Evolutionary conservation across 2,329 filamentous ascomycete genomes (phyloP), one percentile per base, ranked within the genome.

Genomic region (Lachnellula subtilissima): DNA sequence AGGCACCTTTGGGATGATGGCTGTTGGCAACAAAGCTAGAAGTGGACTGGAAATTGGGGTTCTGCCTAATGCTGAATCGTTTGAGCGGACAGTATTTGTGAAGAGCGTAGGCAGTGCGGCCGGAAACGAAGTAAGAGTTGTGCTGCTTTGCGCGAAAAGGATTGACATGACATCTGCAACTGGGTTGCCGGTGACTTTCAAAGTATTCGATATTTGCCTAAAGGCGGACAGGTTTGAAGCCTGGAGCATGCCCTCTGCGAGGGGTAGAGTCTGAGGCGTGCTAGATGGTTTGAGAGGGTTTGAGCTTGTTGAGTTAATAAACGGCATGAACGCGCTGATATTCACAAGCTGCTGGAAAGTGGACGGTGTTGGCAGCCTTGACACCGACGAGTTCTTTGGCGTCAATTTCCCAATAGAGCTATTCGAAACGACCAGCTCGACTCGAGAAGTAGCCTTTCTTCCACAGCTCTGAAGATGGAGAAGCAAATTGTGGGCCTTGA

Each of bases 401-500:
- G 15, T 55, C n/a, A 39, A 25, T 3, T 17, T 22, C 11, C 14
- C 8, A 14, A 25, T 35, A 11, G 46, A 53, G 36, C 52, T 43
- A n/a, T 57, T 57, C 28, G 50, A 48, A 22, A 55, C 22, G 9
- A 51, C 40, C 3, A 52, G 42, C 14, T 43, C 56, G n/a, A 47
- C 25, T 23, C 35, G 42, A 9, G 54, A 59, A 8, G 43, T 32
- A 19, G 52, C 57, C 5, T 49, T 43, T 2, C 32, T 32, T 23
- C 42, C 48, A 36, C 62, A 64, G 7, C 57, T 57, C 25, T 50
- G 25, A 25, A 56, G 56, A 47, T 28, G 39, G 5, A 62, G 48
- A 6, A 54, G 57, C 32, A 48, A 19, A 48, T 65, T 62, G 23
- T 64, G 59, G 4, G 52, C 55, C 45, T 66, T 66, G 52, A 66